Percentiles rank a stretch among this genome's conserved stretches.
phyloP scores from a whole-genome alignment of 2,329 filamentous ascomycete species.

The Lasiodiplodia citricola region DNA sequence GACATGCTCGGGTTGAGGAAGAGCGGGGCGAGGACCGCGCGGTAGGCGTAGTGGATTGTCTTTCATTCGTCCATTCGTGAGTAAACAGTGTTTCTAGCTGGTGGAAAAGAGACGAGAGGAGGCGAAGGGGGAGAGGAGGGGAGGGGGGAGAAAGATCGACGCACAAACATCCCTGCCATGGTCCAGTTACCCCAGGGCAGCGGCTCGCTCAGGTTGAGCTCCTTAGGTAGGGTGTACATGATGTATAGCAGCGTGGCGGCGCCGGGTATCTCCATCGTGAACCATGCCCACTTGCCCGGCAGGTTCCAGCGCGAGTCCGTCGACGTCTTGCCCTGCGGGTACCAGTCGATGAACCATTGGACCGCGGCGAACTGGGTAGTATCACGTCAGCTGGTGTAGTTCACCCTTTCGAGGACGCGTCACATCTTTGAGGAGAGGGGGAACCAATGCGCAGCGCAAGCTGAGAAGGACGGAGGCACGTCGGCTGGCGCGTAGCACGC shows the following conservation, averaged over 20 bases:
- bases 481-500: background rate
- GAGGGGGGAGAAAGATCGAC: constrained; percentile 33
- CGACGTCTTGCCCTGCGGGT: constrained; percentile 93
- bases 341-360: constrained; percentile 79
- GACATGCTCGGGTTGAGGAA: constrained; percentile 88
- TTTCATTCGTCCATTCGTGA: constrained; percentile 37
- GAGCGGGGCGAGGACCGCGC: constrained; percentile 80
- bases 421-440: too few species aligned
- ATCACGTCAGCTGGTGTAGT: background rate
- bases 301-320: constrained; percentile 76
- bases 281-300: constrained; percentile 87
- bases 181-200: constrained; percentile 80
- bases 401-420: background rate
- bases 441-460: background rate
- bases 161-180: constrained; percentile 69
- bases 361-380: constrained; percentile 66
- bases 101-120: background rate
- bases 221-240: constrained; percentile 69
- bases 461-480: background rate
- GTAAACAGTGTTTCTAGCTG: background rate
- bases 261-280: constrained; percentile 83
- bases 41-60: constrained; percentile 88
- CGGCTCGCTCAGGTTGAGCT: constrained; percentile 57
- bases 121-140: background rate
- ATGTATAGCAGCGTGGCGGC: constrained; percentile 80